These are phyloP conservation scores for Heterobasidion irregulare DNA, from an alignment of 1,284 basidiomycete species.

Conservation along the genomic window DNA sequence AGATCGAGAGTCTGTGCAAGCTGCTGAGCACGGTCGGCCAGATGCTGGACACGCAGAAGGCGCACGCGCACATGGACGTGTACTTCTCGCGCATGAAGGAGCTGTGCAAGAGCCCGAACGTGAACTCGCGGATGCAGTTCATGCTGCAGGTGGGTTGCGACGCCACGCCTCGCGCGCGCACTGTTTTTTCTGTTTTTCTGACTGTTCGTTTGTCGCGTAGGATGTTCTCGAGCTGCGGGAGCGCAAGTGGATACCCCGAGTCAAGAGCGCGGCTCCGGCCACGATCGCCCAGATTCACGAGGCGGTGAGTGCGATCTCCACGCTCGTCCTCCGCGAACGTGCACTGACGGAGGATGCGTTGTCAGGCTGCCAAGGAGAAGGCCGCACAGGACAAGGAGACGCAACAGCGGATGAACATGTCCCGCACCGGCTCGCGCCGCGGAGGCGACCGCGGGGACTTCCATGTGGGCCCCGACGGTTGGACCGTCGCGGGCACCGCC, in stretches of 20 bases:
- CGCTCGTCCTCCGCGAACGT: background rate
- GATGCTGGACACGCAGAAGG: slow-evolving; percentile 74
- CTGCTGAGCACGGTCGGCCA: slow-evolving; percentile 85
- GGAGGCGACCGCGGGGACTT: slow-evolving; percentile 68
- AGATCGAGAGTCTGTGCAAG: slow-evolving; percentile 94
- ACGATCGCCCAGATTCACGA: slow-evolving; percentile 90
- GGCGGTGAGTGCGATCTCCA: slow-evolving; percentile 42
- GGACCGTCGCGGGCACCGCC: slow-evolving; percentile 66
- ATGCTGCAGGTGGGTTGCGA: slow-evolving; percentile 75
- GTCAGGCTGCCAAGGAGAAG: slow-evolving; percentile 62
- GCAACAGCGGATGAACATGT: slow-evolving; percentile 47
- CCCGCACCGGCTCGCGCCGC: slow-evolving; percentile 79
- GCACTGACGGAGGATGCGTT: background rate
- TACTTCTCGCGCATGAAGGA: slow-evolving; percentile 90
- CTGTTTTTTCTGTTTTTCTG: background rate
- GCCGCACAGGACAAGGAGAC: slow-evolving; percentile 54
- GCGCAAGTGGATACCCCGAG: slow-evolving; percentile 75
- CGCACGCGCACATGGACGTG: slow-evolving; percentile 80
- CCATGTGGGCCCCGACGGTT: slow-evolving; percentile 67
- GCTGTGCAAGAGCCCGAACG: slow-evolving; percentile 64
- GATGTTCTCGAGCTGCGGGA: slow-evolving; percentile 80
- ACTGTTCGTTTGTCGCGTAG: background rate
- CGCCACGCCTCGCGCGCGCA: background rate
- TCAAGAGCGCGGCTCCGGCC: slow-evolving; percentile 71
- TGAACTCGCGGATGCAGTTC: slow-evolving; percentile 87